Base-by-base conservation (phyloP, 2,329 filamentous ascomycete genomes). In the Fusarium proliferatum region DNA sequence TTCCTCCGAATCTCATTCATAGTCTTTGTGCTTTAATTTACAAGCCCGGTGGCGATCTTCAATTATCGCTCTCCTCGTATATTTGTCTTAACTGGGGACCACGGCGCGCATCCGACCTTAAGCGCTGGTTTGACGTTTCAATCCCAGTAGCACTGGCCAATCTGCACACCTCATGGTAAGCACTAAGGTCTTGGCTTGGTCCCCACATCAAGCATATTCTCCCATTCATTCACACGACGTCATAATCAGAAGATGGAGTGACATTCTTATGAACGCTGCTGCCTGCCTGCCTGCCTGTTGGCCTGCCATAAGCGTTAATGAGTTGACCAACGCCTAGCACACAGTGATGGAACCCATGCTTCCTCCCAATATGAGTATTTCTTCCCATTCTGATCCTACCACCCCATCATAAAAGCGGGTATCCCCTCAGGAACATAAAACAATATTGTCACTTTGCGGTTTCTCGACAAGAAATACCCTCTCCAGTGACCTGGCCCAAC, bases 381-480 rank as follows among this genome's bases (percentile, higher is more conserved):
- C 21, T 9, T 33, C 10, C 3, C 28, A 10, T 33, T 21, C 11
- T 33, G 2, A 9, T n/a, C 26, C n/a, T 13, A 15, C 9, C 45
- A 9, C 13, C 10, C n/a, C 17, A 4, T 10, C 23, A 8, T 15
- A 21, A 21, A 21, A 7, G 9, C 9, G 10, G 5, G 19, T 23
- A 19, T 15, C 5, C 15, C 10, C 21, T 5, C 3, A 4, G 13
- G 4, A n/a, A 15, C 10, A 11, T n/a, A 33, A 6, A 33, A 12
- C 0, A 49, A 6, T 4, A 0, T 16, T 36, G 5, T 53, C 9
- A 2, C 11, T 53, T 21, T 6, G 13, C 12, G 8, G 5, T 15
- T 16, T 23, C n/a, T 12, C 8, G 11, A 10, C 11, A 1, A 9
- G 3, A 17, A 16, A 11, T 6, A 15, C 4, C 11, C 34, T 28